Evolutionary conservation across 805 yeast species (phyloP).

Genomic region (Clavispora santaluciae): DNA sequence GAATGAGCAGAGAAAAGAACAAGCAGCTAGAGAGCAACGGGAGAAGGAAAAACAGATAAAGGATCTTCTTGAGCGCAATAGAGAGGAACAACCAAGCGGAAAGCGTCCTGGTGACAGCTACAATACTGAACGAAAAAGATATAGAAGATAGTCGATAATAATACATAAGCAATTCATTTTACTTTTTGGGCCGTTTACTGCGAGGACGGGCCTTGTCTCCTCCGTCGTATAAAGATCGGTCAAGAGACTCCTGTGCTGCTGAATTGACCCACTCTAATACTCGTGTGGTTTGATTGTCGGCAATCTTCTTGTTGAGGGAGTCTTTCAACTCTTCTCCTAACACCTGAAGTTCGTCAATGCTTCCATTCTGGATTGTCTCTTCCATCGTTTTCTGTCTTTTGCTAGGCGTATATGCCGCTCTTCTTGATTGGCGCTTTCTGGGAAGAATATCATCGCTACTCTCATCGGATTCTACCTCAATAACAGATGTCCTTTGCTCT

Average conservation of each 20-base stretch:
- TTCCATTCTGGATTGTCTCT: constrained; percentile 27
- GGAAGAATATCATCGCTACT: constrained; percentile 22
- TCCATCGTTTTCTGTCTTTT: constrained; percentile 35
- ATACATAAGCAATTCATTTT: neutral
- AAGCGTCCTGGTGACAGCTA: constrained; percentile 6
- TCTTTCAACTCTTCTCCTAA: constrained; percentile 23
- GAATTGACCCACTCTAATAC: constrained; percentile 62
- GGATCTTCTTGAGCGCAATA: constrained; percentile 24
- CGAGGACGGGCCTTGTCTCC: constrained; percentile 30
- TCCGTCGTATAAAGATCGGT: constrained; percentile 55
- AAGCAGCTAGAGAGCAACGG: constrained; percentile 21
- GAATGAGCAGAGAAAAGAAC: constrained; percentile 23
- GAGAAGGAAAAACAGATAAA: constrained; percentile 27
- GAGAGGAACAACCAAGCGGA: constrained; percentile 15
- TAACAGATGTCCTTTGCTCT: constrained; percentile 1
- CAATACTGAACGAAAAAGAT: neutral
- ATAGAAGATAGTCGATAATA: neutral
- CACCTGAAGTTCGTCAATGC: constrained; percentile 20
- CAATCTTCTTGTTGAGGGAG: constrained; percentile 28
- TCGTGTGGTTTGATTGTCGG: constrained; percentile 40
- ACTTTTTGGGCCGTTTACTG: constrained; percentile 14
- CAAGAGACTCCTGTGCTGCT: constrained; percentile 47
- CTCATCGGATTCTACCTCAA: constrained; percentile 33
- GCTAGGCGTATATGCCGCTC: constrained; percentile 23
- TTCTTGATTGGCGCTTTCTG: constrained; percentile 28